Conservation (phyloP, 495 filamentous ascomycete species). For the Aspergillus saccharolyticus region DNA sequence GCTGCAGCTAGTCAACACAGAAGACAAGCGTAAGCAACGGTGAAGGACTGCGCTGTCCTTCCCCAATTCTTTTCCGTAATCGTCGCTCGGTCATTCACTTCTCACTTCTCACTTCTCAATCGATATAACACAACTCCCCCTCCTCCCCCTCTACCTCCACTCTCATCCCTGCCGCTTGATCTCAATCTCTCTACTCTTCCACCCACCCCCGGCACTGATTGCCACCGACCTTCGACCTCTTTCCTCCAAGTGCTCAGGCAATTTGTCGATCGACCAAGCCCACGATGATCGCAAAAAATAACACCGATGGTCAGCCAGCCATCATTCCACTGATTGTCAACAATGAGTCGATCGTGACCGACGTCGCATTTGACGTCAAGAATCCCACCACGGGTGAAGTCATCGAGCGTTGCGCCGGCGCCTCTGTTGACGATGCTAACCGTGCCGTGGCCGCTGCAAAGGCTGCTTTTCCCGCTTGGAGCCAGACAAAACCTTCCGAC, state of each 20-base stretch:
- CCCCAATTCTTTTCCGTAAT: neutral
- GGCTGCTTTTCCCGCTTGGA: conserved; percentile 68
- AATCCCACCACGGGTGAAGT: conserved; percentile 59
- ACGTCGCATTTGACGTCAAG: conserved; percentile 60
- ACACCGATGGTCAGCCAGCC: conserved; percentile 14
- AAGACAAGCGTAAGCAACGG: neutral
- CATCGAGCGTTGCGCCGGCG: conserved; percentile 57
- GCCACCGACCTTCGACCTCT: neutral
- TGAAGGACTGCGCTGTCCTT: neutral
- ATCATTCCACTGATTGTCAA: conserved; percentile 68
- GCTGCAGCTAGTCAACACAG: conserved; percentile 10
- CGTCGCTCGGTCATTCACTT: neutral
- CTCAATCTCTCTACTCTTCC: neutral
- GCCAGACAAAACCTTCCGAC: conserved; percentile 50
- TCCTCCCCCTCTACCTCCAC: neutral
- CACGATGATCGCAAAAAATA: conserved; percentile 6
- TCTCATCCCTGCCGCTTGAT: neutral
- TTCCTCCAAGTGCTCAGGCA: neutral
- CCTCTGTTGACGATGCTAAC: conserved; percentile 56
- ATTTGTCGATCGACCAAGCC: neutral
- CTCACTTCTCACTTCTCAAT: neutral
- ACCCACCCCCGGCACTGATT: neutral
- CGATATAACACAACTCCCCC: neutral
- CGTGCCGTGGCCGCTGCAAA: conserved; percentile 54
- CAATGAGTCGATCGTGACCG: conserved; percentile 57